Conservation (phyloP, 495 filamentous ascomycete genomes). For the Neurospora sp. region DNA sequence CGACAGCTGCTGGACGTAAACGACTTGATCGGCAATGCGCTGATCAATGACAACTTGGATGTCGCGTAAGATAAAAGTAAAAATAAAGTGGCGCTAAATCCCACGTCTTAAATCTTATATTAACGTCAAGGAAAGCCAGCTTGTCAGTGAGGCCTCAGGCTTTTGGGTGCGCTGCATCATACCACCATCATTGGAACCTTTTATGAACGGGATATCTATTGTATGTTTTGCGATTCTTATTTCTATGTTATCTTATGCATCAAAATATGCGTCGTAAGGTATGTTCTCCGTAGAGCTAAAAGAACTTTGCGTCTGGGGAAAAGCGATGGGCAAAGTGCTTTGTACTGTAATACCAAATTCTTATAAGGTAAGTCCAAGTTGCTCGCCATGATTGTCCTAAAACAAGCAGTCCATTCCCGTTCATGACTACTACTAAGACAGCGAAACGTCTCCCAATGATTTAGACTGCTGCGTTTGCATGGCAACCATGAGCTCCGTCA, state of each 20-base stretch:
- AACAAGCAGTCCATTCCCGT: not conserved
- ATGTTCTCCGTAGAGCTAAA: too few relatives aligned
- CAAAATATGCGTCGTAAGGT: too few relatives aligned
- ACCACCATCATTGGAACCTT: not conserved
- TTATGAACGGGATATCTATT: not conserved
- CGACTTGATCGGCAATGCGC: not conserved
- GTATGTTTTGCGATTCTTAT: not conserved
- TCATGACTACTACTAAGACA: slow-evolving; percentile 2
- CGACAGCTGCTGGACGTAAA: not conserved
- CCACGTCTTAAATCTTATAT: not conserved
- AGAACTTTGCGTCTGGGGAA: too few relatives aligned
- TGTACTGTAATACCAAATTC: not conserved
- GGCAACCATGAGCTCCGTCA: slow-evolving; percentile 33
- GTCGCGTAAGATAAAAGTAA: not conserved
- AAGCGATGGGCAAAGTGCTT: not conserved
- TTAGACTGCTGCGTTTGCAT: slow-evolving; percentile 23
- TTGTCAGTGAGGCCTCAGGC: not conserved
- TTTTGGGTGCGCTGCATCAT: too few relatives aligned
- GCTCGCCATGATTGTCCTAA: not conserved
- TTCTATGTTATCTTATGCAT: too few relatives aligned
- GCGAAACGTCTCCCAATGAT: slow-evolving; percentile 14
- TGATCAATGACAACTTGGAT: not conserved
- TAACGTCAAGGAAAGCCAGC: not conserved
- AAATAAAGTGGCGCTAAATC: not conserved
- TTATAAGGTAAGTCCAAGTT: not conserved